Percentiles rank a stretch among this genome's conserved stretches.
Evolutionary conservation across 1,284 basidiomycete species (phyloP).

Genomic region (Cryptococcus sp.): DNA sequence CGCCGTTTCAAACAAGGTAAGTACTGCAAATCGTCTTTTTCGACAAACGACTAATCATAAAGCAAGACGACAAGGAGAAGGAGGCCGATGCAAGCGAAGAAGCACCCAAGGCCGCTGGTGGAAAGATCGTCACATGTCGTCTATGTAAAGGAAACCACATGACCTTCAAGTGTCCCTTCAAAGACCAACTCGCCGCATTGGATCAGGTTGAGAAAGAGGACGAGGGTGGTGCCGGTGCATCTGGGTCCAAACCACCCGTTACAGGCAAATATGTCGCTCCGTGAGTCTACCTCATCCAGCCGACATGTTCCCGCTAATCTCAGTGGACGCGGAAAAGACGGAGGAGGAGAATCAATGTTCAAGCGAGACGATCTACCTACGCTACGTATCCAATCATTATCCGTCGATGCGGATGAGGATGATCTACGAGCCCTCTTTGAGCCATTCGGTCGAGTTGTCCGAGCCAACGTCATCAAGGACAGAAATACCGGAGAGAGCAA

Average conservation of each 20-base stretch:
- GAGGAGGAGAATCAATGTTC: conserved; percentile 77
- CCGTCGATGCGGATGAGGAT: conserved; percentile 89
- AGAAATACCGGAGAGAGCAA: conserved; percentile 92
- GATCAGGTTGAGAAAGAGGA: conserved; percentile 59
- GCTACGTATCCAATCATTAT: conserved; percentile 94
- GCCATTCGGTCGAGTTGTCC: conserved; percentile 71
- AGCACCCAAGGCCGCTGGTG: conserved; percentile 67
- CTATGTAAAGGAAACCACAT: conserved; percentile 97
- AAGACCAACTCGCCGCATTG: conserved; percentile 73
- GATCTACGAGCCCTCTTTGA: conserved; percentile 89
- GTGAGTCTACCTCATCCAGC: conserved; percentile 13
- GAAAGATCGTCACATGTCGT: conserved; percentile 86
- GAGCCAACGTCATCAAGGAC: conserved; percentile 93
- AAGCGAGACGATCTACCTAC: conserved; percentile 89
- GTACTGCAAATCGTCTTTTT: conserved; percentile 13
- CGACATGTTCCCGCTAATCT: background rate
- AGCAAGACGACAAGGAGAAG: conserved; percentile 12
- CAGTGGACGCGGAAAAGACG: conserved; percentile 47
- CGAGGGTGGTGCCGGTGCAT: conserved; percentile 11
- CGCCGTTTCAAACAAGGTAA: conserved; percentile 71
- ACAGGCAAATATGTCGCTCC: conserved; percentile 83
- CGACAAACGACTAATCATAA: background rate
- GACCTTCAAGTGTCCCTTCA: conserved; percentile 98
- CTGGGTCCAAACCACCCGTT: conserved; percentile 26
- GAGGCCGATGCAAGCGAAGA: conserved; percentile 64